Percentiles rank a stretch among this genome's conserved stretches.
These are phyloP conservation scores for Multifurca ochricompacta DNA, from an alignment of 768 basidiomycete species.

Conservation along the genomic window DNA sequence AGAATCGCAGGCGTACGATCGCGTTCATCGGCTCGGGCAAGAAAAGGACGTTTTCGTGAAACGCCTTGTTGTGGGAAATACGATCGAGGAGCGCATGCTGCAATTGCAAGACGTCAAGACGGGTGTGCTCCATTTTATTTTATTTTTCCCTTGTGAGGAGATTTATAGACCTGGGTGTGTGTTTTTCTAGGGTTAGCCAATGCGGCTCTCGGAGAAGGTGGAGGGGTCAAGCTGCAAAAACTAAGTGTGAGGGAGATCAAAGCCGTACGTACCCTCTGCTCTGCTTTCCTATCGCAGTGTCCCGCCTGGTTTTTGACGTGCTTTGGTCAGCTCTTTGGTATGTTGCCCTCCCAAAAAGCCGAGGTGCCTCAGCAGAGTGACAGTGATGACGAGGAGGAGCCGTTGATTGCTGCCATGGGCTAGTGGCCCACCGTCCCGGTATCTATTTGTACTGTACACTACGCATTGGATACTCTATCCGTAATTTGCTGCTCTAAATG, in stretches of 20 bases:
- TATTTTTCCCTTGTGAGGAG: neutral
- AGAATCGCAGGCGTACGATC: slow-evolving; percentile 56
- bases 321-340: slow-evolving; percentile 26
- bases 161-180: neutral
- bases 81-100: slow-evolving; percentile 74
- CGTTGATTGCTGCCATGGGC: neutral
- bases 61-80: slow-evolving; percentile 56
- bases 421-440: neutral
- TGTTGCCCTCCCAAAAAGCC: slow-evolving; percentile 11
- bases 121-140: slow-evolving; percentile 28
- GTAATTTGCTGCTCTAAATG: neutral
- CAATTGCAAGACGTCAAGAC: slow-evolving; percentile 60
- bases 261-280: slow-evolving; percentile 35
- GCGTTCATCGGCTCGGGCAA: slow-evolving; percentile 64
- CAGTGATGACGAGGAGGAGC: neutral
- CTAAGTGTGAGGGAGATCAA: slow-evolving; percentile 64
- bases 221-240: slow-evolving; percentile 51
- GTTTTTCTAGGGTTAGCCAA: slow-evolving; percentile 46
- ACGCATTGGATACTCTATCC: neutral
- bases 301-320: neutral
- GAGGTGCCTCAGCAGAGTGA: neutral
- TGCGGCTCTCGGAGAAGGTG: slow-evolving; percentile 64
- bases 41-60: slow-evolving; percentile 62
- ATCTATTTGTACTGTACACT: neutral
- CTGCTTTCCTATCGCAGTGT: neutral